Base-by-base conservation (phyloP, 371 early-diverging fungal genomes). In the Paraphysoderma sedebokerense region DNA sequence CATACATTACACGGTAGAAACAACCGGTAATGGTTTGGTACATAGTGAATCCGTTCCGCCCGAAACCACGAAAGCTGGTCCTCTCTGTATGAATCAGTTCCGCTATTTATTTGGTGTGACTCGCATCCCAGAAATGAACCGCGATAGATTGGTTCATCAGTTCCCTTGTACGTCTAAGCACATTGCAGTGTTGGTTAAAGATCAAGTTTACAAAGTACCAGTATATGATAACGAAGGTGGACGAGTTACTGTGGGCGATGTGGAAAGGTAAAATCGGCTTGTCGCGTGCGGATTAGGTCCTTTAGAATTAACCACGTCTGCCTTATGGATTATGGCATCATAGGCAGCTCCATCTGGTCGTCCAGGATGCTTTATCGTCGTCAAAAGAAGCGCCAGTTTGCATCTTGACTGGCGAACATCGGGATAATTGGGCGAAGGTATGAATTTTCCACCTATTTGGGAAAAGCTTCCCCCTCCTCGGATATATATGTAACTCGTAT, bases 71-170 rank as follows among this genome's bases (percentile, higher is more conserved):
- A 63, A 58, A 31, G 65, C 65, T 9, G 50, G 65, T 12, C 63
- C 77, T 5, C 62, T 71, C 33, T 85, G 86, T 58, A 90, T 91
- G 88, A 60, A 77, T 67, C 92, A 95, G 57, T 89, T 88, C 60
- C 69, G 66, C 28, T 66, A 74, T 27, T 57, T 78, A 29, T 82
- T 86, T 60, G 82, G 81, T 3, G 67, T 82, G 26, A 81, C 83
- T 5, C 76, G 95, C 17, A 62, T 91, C 5, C 89, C 95, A 9
- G 67, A 76, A 23, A 62, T 57, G 33, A 75, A 72, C 42, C 76
- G 79, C 38, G 85, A 85, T 53, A 13, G 5, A 13, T 62, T 64
- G 12, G 50, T 81, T 2, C 45, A 39, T 19, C 5, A 31, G 7
- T 64, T 68, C 47, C 67, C 79, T 12, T 55, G 68, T 7, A 41